Evolutionary conservation across 345 rosid species (phyloP).

Genomic region (Litchi chinensis): DNA sequence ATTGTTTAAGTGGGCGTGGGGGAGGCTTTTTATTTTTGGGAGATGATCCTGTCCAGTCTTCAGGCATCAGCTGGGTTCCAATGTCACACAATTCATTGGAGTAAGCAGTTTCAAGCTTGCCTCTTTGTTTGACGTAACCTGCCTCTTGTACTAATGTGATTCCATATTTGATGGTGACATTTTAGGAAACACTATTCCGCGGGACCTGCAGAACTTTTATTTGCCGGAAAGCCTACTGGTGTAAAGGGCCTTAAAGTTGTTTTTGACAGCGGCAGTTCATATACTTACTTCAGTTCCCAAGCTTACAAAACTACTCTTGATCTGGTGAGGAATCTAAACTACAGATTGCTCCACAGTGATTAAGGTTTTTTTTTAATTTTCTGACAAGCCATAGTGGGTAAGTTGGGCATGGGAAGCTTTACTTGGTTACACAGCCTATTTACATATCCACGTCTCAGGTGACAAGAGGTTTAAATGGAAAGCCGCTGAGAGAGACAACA

Average conservation of each 20-base stretch:
- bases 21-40: conserved; percentile 90
- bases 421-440: conserved; percentile 5
- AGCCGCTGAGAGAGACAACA: conserved; percentile 47
- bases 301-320: conserved; percentile 52
- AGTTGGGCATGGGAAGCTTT: neutral
- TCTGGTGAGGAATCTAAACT: conserved; percentile 48
- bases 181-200: conserved; percentile 65
- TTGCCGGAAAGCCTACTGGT: conserved; percentile 58
- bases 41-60: conserved; percentile 59
- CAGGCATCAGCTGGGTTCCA: conserved; percentile 69
- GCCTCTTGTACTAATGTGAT: neutral
- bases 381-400: neutral
- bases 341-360: neutral
- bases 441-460: conserved; percentile 38
- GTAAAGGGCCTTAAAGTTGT: conserved; percentile 50
- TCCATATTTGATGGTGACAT: conserved; percentile 9
- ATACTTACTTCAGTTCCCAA: conserved; percentile 63
- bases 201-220: conserved; percentile 73
- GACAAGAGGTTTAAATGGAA: conserved; percentile 44
- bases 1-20: conserved; percentile 74
- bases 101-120: conserved; percentile 41
- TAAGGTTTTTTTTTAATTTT: too few relatives aligned
- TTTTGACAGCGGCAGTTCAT: conserved; percentile 95
- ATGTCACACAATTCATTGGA: conserved; percentile 31
- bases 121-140: neutral